A percentile compares a stretch with the other conserved stretches of the same genome.
Conservation (phyloP, 441 rosid species). For the Erodium texanum region DNA sequence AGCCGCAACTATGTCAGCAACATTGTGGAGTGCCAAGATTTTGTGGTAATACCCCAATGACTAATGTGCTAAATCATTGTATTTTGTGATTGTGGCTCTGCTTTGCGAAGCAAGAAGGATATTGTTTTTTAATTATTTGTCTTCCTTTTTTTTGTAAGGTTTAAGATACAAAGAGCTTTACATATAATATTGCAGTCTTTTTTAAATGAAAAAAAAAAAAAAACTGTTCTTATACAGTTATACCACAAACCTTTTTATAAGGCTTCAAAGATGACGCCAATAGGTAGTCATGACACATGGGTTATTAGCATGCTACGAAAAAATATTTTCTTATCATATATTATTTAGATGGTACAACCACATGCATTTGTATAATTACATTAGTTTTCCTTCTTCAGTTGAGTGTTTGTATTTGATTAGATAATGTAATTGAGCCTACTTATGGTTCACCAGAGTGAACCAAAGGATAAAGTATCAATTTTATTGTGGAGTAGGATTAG, state of each 20-base stretch:
- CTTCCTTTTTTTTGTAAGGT: neutral
- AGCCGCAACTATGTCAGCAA: slow-evolving; percentile 78
- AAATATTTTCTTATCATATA: neutral
- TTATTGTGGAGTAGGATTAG: too few species aligned
- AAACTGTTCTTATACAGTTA: too few species aligned
- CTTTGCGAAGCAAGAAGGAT: too few species aligned
- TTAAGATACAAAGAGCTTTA: neutral
- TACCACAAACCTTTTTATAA: too few species aligned
- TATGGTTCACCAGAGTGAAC: neutral
- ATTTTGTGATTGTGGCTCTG: neutral
- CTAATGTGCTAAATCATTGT: neutral
- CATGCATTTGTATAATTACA: neutral
- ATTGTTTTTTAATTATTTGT: too few species aligned
- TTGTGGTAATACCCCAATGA: slow-evolving; percentile 46
- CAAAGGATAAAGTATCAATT: too few species aligned
- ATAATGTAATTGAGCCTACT: neutral
- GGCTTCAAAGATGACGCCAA: neutral
- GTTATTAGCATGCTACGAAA: neutral
- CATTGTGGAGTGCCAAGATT: slow-evolving; percentile 81
- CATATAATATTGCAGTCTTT: neutral
- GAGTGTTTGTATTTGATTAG: neutral
- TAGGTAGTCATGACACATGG: neutral
- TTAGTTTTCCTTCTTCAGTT: neutral
- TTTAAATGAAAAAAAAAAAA: too few species aligned
- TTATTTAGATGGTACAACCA: neutral